Evolutionary conservation across 108 stramenopile species (phyloP).

Genomic region (Schizochytrium sp.): DNA sequence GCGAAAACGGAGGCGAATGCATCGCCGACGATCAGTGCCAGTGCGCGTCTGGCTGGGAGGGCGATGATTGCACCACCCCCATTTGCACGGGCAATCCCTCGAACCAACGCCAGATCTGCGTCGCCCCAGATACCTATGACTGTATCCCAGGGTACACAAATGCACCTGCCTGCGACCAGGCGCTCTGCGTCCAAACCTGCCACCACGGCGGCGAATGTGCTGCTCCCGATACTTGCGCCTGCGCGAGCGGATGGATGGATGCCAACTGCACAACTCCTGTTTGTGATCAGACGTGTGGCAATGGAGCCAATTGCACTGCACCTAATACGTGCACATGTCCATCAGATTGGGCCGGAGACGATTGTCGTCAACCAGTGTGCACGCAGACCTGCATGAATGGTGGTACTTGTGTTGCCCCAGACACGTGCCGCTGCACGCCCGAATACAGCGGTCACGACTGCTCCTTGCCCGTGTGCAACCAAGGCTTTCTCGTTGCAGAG

Average conservation of each 20-base stretch:
- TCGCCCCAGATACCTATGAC: slow-evolving; percentile 62
- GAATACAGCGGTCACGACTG: slow-evolving; percentile 67
- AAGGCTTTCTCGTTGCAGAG: slow-evolving; percentile 57
- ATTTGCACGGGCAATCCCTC: slow-evolving; percentile 44
- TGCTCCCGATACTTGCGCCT: slow-evolving; percentile 71
- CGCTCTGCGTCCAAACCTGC: slow-evolving; percentile 65
- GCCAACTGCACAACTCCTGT: slow-evolving; percentile 77
- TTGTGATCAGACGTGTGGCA: slow-evolving; percentile 74
- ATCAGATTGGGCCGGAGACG: slow-evolving; percentile 57
- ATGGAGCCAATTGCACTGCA: slow-evolving; percentile 73
- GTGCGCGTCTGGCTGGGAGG: slow-evolving; percentile 61
- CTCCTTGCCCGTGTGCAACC: slow-evolving; percentile 63
- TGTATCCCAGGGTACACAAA: slow-evolving; percentile 70
- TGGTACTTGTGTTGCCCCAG: slow-evolving; percentile 66
- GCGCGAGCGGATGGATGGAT: slow-evolving; percentile 70
- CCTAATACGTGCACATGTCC: slow-evolving; percentile 66
- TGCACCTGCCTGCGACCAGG: slow-evolving; percentile 36
- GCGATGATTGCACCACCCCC: slow-evolving; percentile 56
- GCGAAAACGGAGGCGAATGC: slow-evolving; percentile 71
- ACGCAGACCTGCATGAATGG: slow-evolving; percentile 58
- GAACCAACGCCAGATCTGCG: slow-evolving; percentile 50
- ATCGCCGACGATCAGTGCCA: slow-evolving; percentile 55
- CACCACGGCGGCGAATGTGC: slow-evolving; percentile 60
- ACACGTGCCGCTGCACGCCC: slow-evolving; percentile 68
- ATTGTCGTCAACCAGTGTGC: slow-evolving; percentile 68